These are phyloP conservation scores for Diaporthe sp. DNA, from an alignment of 2,329 filamentous ascomycete genomes.

Conservation along the genomic window DNA sequence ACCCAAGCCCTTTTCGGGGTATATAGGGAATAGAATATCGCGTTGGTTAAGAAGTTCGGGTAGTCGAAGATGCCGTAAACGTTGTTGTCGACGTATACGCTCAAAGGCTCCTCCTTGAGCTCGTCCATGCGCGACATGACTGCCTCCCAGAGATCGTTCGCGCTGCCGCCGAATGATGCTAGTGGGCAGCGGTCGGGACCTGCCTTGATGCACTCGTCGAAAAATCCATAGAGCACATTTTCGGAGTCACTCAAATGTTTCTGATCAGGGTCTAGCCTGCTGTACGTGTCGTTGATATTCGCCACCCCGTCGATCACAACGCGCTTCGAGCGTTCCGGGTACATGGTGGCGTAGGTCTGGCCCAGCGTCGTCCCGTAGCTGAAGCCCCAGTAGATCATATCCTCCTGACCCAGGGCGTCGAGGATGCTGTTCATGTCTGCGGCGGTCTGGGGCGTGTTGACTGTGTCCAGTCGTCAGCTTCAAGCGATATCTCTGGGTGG, in stretches of 20 bases:
- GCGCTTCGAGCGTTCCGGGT: constrained; percentile 50
- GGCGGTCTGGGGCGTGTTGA: constrained; percentile 24
- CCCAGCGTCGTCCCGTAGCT: constrained; percentile 62
- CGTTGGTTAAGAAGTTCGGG: constrained; percentile 50
- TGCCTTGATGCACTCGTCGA: constrained; percentile 61
- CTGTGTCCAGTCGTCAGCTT: background rate
- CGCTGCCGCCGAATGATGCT: constrained; percentile 51
- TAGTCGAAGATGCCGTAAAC: constrained; percentile 54
- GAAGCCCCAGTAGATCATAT: constrained; percentile 59
- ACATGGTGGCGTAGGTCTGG: constrained; percentile 55
- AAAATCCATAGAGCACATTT: constrained; percentile 55
- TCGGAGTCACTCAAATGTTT: constrained; percentile 56
- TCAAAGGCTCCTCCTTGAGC: constrained; percentile 53
- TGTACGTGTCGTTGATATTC: constrained; percentile 51
- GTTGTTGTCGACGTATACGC: constrained; percentile 56
- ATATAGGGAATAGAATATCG: constrained; percentile 54
- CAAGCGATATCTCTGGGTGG: constrained; percentile 54
- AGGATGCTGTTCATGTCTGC: constrained; percentile 27
- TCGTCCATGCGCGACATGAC: constrained; percentile 49
- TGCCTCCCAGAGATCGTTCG: constrained; percentile 48
- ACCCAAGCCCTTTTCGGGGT: constrained; percentile 51
- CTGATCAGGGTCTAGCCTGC: constrained; percentile 49
- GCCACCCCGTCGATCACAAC: constrained; percentile 60
- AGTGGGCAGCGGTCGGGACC: constrained; percentile 57
- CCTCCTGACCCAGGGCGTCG: constrained; percentile 39